Evolutionary conservation across 164 flowering plant genomes (phyloP), one percentile per base, ranked within the genome.

Genomic region (Buxus sempervirens): DNA sequence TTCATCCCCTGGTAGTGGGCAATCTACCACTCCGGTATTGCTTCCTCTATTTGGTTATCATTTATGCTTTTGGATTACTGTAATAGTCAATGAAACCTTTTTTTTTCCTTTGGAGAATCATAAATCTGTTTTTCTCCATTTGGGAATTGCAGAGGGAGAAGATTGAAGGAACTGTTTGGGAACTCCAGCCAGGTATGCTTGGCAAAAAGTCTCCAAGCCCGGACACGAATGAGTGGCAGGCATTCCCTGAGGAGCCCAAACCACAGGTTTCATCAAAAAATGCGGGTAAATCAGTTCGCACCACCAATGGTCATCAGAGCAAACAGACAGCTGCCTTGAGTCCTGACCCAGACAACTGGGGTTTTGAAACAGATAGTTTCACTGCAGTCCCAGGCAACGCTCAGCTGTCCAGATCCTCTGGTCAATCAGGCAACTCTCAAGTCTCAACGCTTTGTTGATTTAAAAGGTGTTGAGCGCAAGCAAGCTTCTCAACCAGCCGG

Each of bases 401-500:
- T 64, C 82, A 79, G 41, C 70, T 71, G 41, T 72, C 77, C n/a
- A 71, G 69, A 69, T 56, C 80, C 5, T 28, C 72, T 20, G 71
- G 72, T 60, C 80, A 72, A n/a, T n/a, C n/a, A n/a, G n/a, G n/a
- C n/a, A 59, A 90, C 81, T 14, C 79, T 66, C 68, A 75, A 59
- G 66, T 83, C 90, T 26, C 85, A 76, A 72, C 83, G 73, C 12
- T 72, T 78, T 63, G 82, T 82, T 27, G 84, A 80, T 51, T 60
- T 83, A 57, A 85, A 79, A 74, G 76, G 59, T 8, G 48, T n/a
- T 1, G 90, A 86, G 51, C 79, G 72, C 67, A 84, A 86, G 78
- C 59, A 78, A 65, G 69, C 82, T 27, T 54, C 89, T 67, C 98
- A 90, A 71, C 99, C 99, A 67, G 92, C 97, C 65, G 99, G 99